These are phyloP conservation scores for Manihot esculenta DNA, from an alignment of 441 rosid species.

Conservation along the genomic window DNA sequence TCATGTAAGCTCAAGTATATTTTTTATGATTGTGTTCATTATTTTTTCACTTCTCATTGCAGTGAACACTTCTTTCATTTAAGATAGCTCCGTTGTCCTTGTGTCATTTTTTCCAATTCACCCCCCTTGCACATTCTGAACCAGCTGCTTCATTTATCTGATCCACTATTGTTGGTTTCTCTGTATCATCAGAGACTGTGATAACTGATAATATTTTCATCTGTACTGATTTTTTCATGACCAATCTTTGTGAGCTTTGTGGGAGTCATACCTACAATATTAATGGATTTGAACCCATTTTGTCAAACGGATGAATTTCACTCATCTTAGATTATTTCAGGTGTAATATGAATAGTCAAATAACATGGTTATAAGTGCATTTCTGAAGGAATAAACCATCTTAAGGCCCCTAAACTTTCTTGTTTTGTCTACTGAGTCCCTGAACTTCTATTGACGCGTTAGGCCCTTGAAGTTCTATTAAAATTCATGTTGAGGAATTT, in stretches of 20 bases:
- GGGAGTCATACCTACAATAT: background rate
- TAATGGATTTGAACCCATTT: background rate
- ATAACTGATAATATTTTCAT: background rate
- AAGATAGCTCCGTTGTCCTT: background rate
- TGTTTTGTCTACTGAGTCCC: too few species aligned
- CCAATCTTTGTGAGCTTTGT: background rate
- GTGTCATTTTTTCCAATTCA: background rate
- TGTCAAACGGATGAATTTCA: background rate
- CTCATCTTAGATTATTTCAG: background rate
- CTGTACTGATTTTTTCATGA: background rate
- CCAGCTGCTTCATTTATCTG: background rate
- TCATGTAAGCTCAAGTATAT: too few species aligned
- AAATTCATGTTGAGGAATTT: too few species aligned
- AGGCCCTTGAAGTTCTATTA: too few species aligned
- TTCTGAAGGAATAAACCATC: too few species aligned
- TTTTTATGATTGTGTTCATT: too few species aligned
- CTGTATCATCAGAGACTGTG: background rate
- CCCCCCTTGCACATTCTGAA: background rate
- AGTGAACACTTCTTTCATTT: background rate
- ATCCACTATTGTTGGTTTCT: background rate
- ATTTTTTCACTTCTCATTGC: too few species aligned
- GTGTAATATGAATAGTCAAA: background rate
- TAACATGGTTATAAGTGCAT: background rate
- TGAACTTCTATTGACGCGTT: too few species aligned
- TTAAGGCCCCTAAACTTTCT: too few species aligned